Conservation (phyloP, 495 filamentous ascomycete genomes). For the Platismatia glauca region DNA sequence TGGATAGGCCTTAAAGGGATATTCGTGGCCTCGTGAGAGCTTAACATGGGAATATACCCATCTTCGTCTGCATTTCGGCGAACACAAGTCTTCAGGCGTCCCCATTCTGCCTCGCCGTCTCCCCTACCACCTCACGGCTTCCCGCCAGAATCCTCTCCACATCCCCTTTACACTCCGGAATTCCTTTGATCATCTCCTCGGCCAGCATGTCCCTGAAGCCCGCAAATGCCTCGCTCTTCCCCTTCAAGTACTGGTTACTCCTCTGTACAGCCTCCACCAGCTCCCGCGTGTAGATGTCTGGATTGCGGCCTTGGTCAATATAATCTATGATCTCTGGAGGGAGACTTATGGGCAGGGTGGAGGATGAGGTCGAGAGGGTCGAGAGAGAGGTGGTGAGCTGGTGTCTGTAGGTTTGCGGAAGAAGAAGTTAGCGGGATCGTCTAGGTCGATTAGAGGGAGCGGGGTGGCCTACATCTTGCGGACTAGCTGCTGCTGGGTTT, state of each 20-base stretch:
- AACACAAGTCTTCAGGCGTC: slow-evolving; percentile 24
- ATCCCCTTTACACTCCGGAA: slow-evolving; percentile 69
- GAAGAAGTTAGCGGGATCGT: neutral
- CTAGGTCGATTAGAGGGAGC: slow-evolving; percentile 1
- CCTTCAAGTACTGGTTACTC: slow-evolving; percentile 75
- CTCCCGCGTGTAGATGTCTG: slow-evolving; percentile 96
- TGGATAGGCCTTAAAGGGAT: neutral
- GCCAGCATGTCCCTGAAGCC: slow-evolving; percentile 75
- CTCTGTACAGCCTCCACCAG: slow-evolving; percentile 86
- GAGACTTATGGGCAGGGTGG: slow-evolving; percentile 42
- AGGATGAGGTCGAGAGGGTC: slow-evolving; percentile 36
- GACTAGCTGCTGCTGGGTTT: slow-evolving; percentile 52
- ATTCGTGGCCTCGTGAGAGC: neutral
- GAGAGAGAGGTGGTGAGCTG: slow-evolving; percentile 36
- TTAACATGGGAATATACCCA: slow-evolving; percentile 5
- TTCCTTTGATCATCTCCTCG: slow-evolving; percentile 62
- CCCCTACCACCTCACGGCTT: slow-evolving; percentile 27
- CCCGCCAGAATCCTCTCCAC: slow-evolving; percentile 52
- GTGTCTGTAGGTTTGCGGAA: slow-evolving; percentile 26
- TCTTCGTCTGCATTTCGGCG: slow-evolving; percentile 17
- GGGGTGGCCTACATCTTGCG: slow-evolving; percentile 46
- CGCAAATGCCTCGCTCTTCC: slow-evolving; percentile 72
- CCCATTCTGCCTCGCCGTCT: slow-evolving; percentile 20
- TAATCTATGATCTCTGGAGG: slow-evolving; percentile 90
- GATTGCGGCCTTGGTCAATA: slow-evolving; percentile 87